Base-by-base conservation (phyloP, 2,329 filamentous ascomycete species). In the Aspergillus quadricinctus region DNA sequence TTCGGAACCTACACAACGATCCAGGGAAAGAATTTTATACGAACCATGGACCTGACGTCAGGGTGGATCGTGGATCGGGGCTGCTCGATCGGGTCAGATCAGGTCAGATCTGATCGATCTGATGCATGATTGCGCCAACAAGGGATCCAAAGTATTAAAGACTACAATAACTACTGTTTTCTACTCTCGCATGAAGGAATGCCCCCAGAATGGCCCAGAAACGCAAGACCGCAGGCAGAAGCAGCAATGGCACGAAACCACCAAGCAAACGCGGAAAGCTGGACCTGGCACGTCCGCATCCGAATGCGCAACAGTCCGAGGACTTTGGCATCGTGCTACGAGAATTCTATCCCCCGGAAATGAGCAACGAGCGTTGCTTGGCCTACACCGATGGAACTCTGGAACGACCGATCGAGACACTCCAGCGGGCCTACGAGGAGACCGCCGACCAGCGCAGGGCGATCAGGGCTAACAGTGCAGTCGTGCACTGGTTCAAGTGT, bases 401-500 rank as follows among this genome's bases (percentile, higher is more conserved):
- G 3, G 81, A 86, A 3, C 84, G 88, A 0, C 92, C 92, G 0
- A 88, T 95, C 21, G 85, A 92, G 64, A 72, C 82, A 0, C 79
- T 96, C 2, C 70, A 84, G 5, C 70, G 77, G 0, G 85, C 86
- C 0, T 78, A 92, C 4, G 69, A 79, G 25, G 82, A 86, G 1
- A 94, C 90, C 0, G 73, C 78, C 2, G 64, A 73, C 0, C 70
- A 74, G 37, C 81, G 89, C 8, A 76, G 79, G 28, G 72, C 75
- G 1, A 80, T 88, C 11, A 59, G 75, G 1, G 75, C 80, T 0
- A 82, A 83, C 29, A 77, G 83, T 27, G 84, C 86, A 0, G 87
- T 96, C 0, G 83, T 96, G 0, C 90, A 96, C 73, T 96, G 92
- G 92, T 96, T 93, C 78, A 95, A 94, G 74, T 85, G 83, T 66